Evolutionary conservation across 2,329 filamentous ascomycete species (phyloP), one percentile per base, ranked within the genome.

Genomic region (Trichoderma arundinaceum): DNA sequence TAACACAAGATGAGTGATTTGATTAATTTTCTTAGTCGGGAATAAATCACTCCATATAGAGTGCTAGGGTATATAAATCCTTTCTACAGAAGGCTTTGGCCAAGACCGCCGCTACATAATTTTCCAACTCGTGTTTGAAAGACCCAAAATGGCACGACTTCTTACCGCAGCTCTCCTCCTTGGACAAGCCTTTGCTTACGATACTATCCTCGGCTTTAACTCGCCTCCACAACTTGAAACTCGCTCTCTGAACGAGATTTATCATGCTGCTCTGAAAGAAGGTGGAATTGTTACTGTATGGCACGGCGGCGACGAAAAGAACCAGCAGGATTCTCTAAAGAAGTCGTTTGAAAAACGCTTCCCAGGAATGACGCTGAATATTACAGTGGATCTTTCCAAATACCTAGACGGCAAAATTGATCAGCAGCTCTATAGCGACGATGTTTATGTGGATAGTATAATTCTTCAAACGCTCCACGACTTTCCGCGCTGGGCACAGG

Each of bases 351-450:
- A 83, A 68, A 67, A 71, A 1, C 74, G 75, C 0, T 86, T 85
- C 68, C 83, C 83, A 0, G 78, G 79, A 8, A 80, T 85, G 66
- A 81, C 77, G 4, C 77, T 86, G 15, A 84, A 86, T 68, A 57
- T 84, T 41, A 85, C 84, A 0, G 82, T 86, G 49, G 83, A 86
- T 66, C 71, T 86, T 0, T 85, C 83, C 66, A 86, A 86, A 69
- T 86, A 86, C 68, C 83, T 83, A 68, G 81, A 84, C 64, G 75
- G 69, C 17, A 74, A 74, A 7, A 69, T 86, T 7, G 82, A 87
- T 68, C 71, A 78, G 43, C 80, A 83, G 64, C 72, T 84, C 1
- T 79, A 77, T 3, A 66, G 69, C 1, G 72, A 75, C 7, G 75
- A 73, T 6, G 74, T 80, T 12, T 77, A 75, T 9, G 77, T 82